Base-by-base conservation (phyloP, 441 rosid genomes). In the Iberis amara region DNA sequence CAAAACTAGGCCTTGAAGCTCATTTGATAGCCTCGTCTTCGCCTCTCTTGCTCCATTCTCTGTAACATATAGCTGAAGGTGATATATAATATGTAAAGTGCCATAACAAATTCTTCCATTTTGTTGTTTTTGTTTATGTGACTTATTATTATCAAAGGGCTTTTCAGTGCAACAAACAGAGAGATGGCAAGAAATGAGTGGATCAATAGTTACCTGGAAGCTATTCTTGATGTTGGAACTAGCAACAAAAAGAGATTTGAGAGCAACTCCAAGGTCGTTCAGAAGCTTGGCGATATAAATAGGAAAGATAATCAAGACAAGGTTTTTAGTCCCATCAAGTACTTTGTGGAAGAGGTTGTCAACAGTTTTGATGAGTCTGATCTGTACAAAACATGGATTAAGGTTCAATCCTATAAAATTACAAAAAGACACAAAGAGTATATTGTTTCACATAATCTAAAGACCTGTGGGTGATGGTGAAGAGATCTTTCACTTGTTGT, bases 301-400 rank as follows among this genome's bases (percentile, higher is more conserved):
- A 68, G 54, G 8, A 76, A 76, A 53, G 80, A 72, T 54, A 70
- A 69, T 41, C 72, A 76, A 86, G 82, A 80, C 15, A 87, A 84
- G 86, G 92, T 83, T 28, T 88, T 91, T 61, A 88, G 85, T 65
- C 95, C 94, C 5, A 88, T 89, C 8, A 83, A 82, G 71, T 91
- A 88, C 53, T 91, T 88, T 51, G 98, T 88, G 39, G 98, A 91
- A 70, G 96, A 91, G 71, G 98, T 91, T 31, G 95, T 91, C 18
- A 82, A 86, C 7, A 87, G 88, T 1, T 94, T 91, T 24, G 96
- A 91, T 57, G 98, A 91, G 76, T 79, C 87, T 52, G 96, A 91
- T 72, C 69, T 91, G 26, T 83, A 91, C 27, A 70, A 89, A 62
- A 91, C 98, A 44, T 91, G 98, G 96, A 75, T 91, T 43, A 91